Base-by-base conservation (phyloP, 768 basidiomycete genomes). In the Goffeauzyma gilvescens region DNA sequence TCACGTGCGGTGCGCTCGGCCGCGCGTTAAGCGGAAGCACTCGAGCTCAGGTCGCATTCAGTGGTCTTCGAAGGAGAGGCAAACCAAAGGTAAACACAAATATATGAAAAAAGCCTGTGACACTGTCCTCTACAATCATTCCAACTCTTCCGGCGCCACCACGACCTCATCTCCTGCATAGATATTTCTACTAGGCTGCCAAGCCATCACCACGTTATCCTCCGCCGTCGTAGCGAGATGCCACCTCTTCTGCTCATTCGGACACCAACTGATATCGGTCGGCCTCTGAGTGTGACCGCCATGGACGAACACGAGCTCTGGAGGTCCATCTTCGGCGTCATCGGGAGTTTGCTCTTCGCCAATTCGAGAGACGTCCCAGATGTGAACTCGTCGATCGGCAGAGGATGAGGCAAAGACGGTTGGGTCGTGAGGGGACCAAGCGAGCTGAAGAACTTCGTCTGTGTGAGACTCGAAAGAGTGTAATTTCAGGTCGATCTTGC, bases 241-340 rank as follows among this genome's bases (percentile, higher is more conserved):
- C 85, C 85, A 90, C 50, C 76, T 76, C 56, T 89, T 84, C 46
- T 53, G 53, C 30, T 57, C 55, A 43, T 49, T 55, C 3, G 83
- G 81, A n/a, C 81, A 85, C 93, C 93, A 96, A 56, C 79, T 81
- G 62, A 96, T 78, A 65, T 98, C 93, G 1, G 83, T 81, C 1
- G 86, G 86, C 25, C 83, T 75, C 22, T 84, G 46, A 42, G 51
- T 61, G 45, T 53, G 58, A 51, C 74, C 93, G 52, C 93, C 93
- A 53, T 98, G 93, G 35, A 95, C 74, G 63, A 98, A 98, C 51
- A 96, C 65, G 45, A 96, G 66, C 63, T 98, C 93, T 1, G 93
- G 93, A 13, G 93, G 87, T 1, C 93, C 93, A 55, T 98, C 93
- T 61, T 98, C 93, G 45, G 86, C 82, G 58, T 98, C 93, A 51